These are phyloP conservation scores for Tolypocladium cylindrosporum DNA, from an alignment of 2,329 filamentous ascomycete genomes.

Conservation along the genomic window DNA sequence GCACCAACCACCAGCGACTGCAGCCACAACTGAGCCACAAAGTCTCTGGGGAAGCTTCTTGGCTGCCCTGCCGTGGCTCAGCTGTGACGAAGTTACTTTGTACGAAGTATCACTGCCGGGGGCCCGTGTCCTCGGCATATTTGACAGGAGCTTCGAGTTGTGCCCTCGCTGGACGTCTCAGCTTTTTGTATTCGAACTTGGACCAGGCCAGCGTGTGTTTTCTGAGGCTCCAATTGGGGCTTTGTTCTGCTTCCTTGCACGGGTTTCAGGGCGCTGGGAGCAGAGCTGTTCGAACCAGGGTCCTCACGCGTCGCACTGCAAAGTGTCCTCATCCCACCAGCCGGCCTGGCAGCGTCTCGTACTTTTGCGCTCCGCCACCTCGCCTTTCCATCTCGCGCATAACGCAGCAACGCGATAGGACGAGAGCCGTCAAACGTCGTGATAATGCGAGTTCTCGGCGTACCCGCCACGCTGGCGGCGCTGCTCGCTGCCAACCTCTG, in stretches of 20 bases:
- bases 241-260: background rate
- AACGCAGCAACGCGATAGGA: background rate
- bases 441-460: constrained; percentile 32
- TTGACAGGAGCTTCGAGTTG: background rate
- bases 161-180: background rate
- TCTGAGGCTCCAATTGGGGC: background rate
- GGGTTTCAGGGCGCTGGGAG: background rate
- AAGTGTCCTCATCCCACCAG: constrained; percentile 16
- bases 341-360: constrained; percentile 1
- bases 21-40: background rate
- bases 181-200: background rate
- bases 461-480: constrained; percentile 25
- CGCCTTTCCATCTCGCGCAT: background rate
- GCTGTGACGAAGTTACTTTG: background rate
- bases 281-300: background rate
- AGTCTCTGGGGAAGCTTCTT: background rate
- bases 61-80: background rate
- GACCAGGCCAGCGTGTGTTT: background rate
- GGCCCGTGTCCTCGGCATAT: too few relatives aligned
- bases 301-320: constrained; percentile 8
- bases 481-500: constrained; percentile 37
- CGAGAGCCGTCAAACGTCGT: background rate
- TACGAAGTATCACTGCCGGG: too few relatives aligned
- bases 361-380: background rate
- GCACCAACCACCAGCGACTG: background rate